These are phyloP conservation scores for Aspergillus ostianus DNA, from an alignment of 495 filamentous ascomycete genomes.

Conservation along the genomic window DNA sequence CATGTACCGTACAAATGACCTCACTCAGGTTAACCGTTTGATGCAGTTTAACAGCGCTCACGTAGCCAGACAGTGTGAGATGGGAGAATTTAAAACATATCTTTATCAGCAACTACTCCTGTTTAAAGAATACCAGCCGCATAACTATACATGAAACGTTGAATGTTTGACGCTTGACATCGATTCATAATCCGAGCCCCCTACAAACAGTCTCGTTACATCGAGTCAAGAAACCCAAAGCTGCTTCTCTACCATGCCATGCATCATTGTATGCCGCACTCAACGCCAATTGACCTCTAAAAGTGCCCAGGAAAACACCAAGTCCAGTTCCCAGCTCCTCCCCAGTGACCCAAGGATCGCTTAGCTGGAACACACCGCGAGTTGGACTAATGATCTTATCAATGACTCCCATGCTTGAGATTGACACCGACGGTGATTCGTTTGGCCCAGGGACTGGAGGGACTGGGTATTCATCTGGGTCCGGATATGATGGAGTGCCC, in stretches of 20 bases:
- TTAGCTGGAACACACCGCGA: conserved; percentile 25
- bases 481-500: conserved; percentile 21
- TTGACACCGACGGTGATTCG: conserved; percentile 29
- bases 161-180: too few relatives aligned
- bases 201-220: conserved; percentile 14
- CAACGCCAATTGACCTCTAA: conserved; percentile 27
- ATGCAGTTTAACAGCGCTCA: too few relatives aligned
- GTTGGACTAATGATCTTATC: conserved; percentile 25
- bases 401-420: conserved; percentile 39
- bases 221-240: conserved; percentile 23
- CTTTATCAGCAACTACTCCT: too few relatives aligned
- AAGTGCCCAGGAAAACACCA: conserved; percentile 40
- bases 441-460: conserved; percentile 30
- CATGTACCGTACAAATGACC: too few relatives aligned
- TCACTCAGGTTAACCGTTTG: too few relatives aligned
- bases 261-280: conserved; percentile 43
- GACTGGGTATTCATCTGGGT: conserved; percentile 16
- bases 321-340: conserved; percentile 38
- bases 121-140: too few relatives aligned
- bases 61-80: too few relatives aligned
- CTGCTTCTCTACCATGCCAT: conserved; percentile 30
- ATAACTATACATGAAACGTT: too few relatives aligned
- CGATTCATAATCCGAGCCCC: not conserved
- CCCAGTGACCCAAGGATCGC: conserved; percentile 41
- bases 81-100: too few relatives aligned